These are phyloP conservation scores for Solanum dulcamara DNA, from an alignment of 257 asterid genomes.

Conservation along the genomic window DNA sequence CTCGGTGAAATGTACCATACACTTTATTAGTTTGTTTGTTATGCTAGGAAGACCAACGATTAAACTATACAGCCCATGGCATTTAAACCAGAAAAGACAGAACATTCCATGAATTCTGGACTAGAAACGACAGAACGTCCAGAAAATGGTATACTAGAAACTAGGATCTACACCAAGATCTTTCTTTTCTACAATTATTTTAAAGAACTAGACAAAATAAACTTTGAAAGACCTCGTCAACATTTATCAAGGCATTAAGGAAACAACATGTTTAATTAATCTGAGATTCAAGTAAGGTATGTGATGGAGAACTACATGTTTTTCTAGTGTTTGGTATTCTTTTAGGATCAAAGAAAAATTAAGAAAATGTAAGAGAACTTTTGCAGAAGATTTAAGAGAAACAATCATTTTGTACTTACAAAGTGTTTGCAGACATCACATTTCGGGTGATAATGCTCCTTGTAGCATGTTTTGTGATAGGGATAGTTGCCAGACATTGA, in stretches of 20 bases:
- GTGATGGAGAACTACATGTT: background rate
- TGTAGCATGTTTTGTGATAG: conserved; percentile 85
- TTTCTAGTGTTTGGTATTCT: background rate
- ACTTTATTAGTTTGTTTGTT: background rate
- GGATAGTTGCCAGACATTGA: conserved; percentile 70
- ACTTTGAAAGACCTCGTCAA: background rate
- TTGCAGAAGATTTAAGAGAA: background rate
- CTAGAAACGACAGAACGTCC: background rate
- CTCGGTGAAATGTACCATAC: background rate
- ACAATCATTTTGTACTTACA: conserved; percentile 37
- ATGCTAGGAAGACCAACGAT: background rate
- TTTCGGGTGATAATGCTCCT: conserved; percentile 85
- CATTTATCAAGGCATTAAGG: background rate
- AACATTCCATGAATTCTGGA: background rate
- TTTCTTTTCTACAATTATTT: background rate
- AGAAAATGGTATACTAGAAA: background rate
- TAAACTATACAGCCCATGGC: background rate
- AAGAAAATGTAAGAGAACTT: background rate
- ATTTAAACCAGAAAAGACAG: background rate
- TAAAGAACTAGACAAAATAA: background rate
- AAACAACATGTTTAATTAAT: background rate
- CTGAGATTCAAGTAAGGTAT: background rate
- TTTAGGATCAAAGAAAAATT: background rate
- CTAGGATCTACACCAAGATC: background rate
- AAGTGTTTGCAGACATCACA: conserved; percentile 86